phyloP scores from a whole-genome alignment of 148 eudicot species.

The Persicaria tinctoria region DNA sequence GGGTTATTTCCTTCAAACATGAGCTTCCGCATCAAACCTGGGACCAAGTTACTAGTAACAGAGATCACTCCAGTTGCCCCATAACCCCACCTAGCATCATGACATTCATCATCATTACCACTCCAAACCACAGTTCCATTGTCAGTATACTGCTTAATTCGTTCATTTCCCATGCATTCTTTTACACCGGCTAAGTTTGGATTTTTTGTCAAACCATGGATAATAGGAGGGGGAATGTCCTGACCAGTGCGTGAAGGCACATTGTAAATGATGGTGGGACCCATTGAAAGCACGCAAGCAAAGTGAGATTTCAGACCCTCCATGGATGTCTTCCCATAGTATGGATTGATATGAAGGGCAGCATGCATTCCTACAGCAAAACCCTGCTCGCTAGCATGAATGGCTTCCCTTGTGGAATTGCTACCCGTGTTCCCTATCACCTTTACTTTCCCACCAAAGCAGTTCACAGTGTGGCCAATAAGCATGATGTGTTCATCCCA shows the following conservation, averaged over 20 bases:
- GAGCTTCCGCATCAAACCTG: conserved; percentile 54
- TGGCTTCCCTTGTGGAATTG: conserved; percentile 89
- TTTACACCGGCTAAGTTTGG: conserved; percentile 70
- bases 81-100: conserved; percentile 68
- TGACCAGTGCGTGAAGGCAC: conserved; percentile 87
- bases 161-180: conserved; percentile 71
- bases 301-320: conserved; percentile 76
- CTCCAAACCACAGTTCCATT: conserved; percentile 64
- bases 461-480: conserved; percentile 81
- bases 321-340: conserved; percentile 78
- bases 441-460: conserved; percentile 67
- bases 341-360: conserved; percentile 92
- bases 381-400: conserved; percentile 88
- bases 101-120: conserved; percentile 83
- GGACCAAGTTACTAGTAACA: conserved; percentile 73
- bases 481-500: conserved; percentile 98
- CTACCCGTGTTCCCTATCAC: conserved; percentile 91
- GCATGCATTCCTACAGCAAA: conserved; percentile 95
- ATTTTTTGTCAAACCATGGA: conserved; percentile 32
- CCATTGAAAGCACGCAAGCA: conserved; percentile 66
- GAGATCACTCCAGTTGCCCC: conserved; percentile 81
- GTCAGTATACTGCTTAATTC: conserved; percentile 54
- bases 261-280: conserved; percentile 76
- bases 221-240: conserved; percentile 67
- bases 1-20: conserved; percentile 68